Evolutionary conservation across 805 yeast genomes (phyloP).

Genomic region (Nakazawaea ernobii): DNA sequence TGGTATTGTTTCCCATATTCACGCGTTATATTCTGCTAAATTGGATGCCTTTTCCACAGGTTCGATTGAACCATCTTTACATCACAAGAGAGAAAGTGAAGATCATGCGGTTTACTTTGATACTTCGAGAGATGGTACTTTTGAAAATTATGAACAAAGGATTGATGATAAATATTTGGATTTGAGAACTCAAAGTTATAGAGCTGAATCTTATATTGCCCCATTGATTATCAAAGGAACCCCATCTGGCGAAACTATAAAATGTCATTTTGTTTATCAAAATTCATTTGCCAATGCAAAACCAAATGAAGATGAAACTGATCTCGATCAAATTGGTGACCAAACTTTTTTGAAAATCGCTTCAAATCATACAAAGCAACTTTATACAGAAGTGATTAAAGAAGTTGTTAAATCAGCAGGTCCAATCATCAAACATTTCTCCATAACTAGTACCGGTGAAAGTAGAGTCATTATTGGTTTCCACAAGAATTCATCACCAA

Average conservation of each 20-base stretch:
- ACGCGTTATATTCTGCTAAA: conserved; percentile 88
- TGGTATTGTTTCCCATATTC: conserved; percentile 78
- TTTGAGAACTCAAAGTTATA: conserved; percentile 41
- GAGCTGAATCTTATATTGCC: conserved; percentile 78
- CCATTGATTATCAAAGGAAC: conserved; percentile 37
- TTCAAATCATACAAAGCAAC: conserved; percentile 68
- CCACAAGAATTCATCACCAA: conserved; percentile 77
- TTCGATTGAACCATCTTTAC: conserved; percentile 54
- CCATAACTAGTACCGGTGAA: conserved; percentile 75
- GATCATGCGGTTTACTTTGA: conserved; percentile 92
- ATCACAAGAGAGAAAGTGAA: conserved; percentile 70
- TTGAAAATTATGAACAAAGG: conserved; percentile 54
- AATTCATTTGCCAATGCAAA: conserved; percentile 4
- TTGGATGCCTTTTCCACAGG: conserved; percentile 77
- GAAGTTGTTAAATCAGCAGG: conserved; percentile 75
- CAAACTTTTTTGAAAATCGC: conserved; percentile 71
- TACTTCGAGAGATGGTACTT: conserved; percentile 49
- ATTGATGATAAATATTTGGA: conserved; percentile 83
- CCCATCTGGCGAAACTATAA: conserved; percentile 38
- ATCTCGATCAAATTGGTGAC: conserved; percentile 71
- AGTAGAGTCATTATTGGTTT: conserved; percentile 85
- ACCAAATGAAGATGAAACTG: conserved; percentile 34
- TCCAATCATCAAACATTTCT: conserved; percentile 85
- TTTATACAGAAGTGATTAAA: conserved; percentile 67
- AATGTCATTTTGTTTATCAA: conserved; percentile 79